These are phyloP conservation scores for Yueomyces sp. DNA, from an alignment of 805 yeast genomes.

Conservation along the genomic window DNA sequence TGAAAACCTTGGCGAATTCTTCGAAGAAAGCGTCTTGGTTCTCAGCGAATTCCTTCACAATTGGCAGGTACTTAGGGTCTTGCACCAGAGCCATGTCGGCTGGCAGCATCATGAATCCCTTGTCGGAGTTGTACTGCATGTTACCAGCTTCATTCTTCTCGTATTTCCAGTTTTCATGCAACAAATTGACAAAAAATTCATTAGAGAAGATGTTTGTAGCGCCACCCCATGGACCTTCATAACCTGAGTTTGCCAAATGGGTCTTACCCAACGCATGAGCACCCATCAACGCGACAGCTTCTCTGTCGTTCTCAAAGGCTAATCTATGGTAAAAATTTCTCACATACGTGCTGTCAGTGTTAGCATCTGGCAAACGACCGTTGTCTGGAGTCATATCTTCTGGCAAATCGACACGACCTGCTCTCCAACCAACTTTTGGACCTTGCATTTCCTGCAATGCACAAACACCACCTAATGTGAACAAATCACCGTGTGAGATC, in stretches of 20 bases:
- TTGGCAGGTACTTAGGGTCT: conserved; percentile 43
- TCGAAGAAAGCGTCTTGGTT: conserved; percentile 48
- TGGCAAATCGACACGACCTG: conserved; percentile 57
- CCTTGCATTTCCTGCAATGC: conserved; percentile 74
- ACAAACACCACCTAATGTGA: conserved; percentile 65
- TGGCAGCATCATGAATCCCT: conserved; percentile 74
- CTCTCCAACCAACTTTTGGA: conserved; percentile 68
- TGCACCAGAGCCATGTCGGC: conserved; percentile 61
- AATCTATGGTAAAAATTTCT: conserved; percentile 49
- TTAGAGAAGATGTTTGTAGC: conserved; percentile 63
- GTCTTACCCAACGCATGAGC: conserved; percentile 73
- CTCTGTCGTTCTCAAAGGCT: conserved; percentile 51
- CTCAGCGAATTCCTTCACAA: conserved; percentile 56
- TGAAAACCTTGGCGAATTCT: conserved; percentile 56
- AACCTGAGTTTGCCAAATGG: conserved; percentile 57
- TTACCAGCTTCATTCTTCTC: conserved; percentile 47
- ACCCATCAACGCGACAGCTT: conserved; percentile 60
- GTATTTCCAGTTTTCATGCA: conserved; percentile 40
- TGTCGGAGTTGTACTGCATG: conserved; percentile 45
- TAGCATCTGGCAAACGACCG: conserved; percentile 57
- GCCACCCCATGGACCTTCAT: conserved; percentile 85
- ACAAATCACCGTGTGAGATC: conserved; percentile 69
- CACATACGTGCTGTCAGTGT: conserved; percentile 47
- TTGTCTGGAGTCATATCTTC: conserved; percentile 43
- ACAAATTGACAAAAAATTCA: conserved; percentile 49